phyloP scores from a whole-genome alignment of 2,329 filamentous ascomycete species.

The Pyrenochaeta sp. region DNA sequence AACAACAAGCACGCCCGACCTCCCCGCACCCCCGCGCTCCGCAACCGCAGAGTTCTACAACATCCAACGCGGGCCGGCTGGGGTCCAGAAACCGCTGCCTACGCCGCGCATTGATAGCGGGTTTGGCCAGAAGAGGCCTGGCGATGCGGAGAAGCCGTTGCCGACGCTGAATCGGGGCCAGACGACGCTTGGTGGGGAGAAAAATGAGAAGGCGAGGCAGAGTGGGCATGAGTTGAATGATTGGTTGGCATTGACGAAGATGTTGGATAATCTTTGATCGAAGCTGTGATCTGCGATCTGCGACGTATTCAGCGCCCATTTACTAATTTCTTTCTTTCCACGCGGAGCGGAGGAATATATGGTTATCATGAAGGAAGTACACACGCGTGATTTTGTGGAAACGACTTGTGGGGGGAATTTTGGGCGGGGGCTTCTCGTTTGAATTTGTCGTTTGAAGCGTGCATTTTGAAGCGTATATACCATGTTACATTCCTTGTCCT shows the following conservation, averaged over 20 bases:
- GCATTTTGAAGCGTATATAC: too few relatives aligned
- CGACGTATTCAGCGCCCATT: too few relatives aligned
- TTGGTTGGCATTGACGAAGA: conserved; percentile 22
- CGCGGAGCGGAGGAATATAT: too few relatives aligned
- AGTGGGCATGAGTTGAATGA: conserved; percentile 15
- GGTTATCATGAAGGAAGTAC: too few relatives aligned
- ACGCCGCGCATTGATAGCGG: conserved; percentile 19
- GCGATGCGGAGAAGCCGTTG: conserved; percentile 8
- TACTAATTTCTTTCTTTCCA: too few relatives aligned
- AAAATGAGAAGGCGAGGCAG: conserved; percentile 6
- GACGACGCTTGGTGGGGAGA: conserved; percentile 6
- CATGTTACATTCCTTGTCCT: too few relatives aligned
- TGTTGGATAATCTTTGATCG: conserved; percentile 19
- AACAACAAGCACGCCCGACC: not conserved
- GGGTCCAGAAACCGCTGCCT: not conserved
- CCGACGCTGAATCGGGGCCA: conserved; percentile 16
- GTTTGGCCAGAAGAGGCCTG: conserved; percentile 9
- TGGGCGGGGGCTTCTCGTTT: too few relatives aligned
- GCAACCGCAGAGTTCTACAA: not conserved
- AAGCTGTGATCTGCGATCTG: too few relatives aligned
- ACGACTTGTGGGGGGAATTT: too few relatives aligned
- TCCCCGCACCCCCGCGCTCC: not conserved
- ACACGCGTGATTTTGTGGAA: too few relatives aligned
- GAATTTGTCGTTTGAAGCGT: too few relatives aligned
- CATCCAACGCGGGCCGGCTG: not conserved